These are phyloP conservation scores for Ophiostoma piceae DNA, from an alignment of 2,329 filamentous ascomycete genomes.

Conservation along the genomic window DNA sequence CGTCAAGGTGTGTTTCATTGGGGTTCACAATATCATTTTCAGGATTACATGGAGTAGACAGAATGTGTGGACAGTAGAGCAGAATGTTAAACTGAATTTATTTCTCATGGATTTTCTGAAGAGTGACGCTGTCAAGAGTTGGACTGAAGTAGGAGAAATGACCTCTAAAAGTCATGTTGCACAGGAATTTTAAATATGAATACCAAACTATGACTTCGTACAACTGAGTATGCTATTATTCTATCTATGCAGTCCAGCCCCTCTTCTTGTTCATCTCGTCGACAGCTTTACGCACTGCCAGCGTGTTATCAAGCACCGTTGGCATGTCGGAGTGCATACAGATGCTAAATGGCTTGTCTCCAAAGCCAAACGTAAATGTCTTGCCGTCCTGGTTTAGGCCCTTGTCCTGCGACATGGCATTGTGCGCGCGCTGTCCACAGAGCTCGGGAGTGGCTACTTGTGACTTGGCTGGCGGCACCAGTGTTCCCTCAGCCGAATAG, in stretches of 20 bases:
- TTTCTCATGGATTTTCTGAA: no score
- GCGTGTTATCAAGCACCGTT: conserved; percentile 30
- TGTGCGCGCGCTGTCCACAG: conserved; percentile 27
- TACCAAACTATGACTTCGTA: neutral
- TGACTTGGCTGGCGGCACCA: conserved; percentile 28
- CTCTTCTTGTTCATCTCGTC: conserved; percentile 20
- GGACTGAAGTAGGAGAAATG: no score
- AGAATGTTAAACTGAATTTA: no score
- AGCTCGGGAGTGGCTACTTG: conserved; percentile 27
- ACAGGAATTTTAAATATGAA: neutral
- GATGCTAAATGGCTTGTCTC: conserved; percentile 30
- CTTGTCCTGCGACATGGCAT: conserved; percentile 26
- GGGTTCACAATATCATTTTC: no score
- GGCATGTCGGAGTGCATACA: conserved; percentile 34
- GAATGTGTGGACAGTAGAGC: no score
- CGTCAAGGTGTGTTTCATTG: neutral
- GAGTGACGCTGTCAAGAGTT: no score
- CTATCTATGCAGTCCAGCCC: neutral
- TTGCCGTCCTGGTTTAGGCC: conserved; percentile 26
- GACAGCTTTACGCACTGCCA: conserved; percentile 29
- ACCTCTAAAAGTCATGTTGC: no score
- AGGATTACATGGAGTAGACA: no score
- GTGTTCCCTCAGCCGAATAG: conserved; percentile 28
- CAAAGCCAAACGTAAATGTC: conserved; percentile 28
- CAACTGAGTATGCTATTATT: neutral